Evolutionary conservation across 805 yeast species (phyloP).

Genomic region (Wickerhamiella spandovensis): DNA sequence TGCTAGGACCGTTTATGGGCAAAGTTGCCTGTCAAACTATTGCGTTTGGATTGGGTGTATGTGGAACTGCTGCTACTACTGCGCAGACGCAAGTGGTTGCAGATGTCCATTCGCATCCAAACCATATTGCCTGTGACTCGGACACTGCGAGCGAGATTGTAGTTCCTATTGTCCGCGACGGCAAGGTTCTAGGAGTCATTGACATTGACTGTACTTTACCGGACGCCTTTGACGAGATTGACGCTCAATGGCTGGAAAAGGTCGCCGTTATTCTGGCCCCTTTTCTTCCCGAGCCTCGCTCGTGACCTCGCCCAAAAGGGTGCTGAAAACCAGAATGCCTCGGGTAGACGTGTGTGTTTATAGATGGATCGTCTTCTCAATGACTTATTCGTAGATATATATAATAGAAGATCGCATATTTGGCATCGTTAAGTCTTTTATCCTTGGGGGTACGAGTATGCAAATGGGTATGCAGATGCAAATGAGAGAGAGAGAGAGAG

Average conservation of each 20-base stretch:
- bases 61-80: slow-evolving; percentile 67
- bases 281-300: slow-evolving; percentile 27
- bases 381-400: background rate
- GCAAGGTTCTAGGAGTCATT: slow-evolving; percentile 53
- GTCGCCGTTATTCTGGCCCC: slow-evolving; percentile 41
- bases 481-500: no score
- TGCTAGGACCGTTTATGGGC: slow-evolving; percentile 91
- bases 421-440: background rate
- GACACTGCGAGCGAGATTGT: slow-evolving; percentile 89
- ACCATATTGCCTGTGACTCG: slow-evolving; percentile 96
- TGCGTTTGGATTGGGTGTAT: slow-evolving; percentile 70
- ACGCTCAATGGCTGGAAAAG: slow-evolving; percentile 43
- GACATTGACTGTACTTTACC: slow-evolving; percentile 67
- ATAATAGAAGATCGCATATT: background rate
- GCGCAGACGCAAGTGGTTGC: slow-evolving; percentile 57
- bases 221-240: slow-evolving; percentile 56
- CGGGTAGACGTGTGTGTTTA: no score
- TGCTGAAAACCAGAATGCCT: background rate
- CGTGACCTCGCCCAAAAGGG: background rate
- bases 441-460: background rate
- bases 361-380: background rate
- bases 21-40: slow-evolving; percentile 91
- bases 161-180: slow-evolving; percentile 52
- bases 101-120: slow-evolving; percentile 69
- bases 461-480: background rate